phyloP scores from a whole-genome alignment of 352 stramenopile species.

The Phytophthora chlamydospora region DNA sequence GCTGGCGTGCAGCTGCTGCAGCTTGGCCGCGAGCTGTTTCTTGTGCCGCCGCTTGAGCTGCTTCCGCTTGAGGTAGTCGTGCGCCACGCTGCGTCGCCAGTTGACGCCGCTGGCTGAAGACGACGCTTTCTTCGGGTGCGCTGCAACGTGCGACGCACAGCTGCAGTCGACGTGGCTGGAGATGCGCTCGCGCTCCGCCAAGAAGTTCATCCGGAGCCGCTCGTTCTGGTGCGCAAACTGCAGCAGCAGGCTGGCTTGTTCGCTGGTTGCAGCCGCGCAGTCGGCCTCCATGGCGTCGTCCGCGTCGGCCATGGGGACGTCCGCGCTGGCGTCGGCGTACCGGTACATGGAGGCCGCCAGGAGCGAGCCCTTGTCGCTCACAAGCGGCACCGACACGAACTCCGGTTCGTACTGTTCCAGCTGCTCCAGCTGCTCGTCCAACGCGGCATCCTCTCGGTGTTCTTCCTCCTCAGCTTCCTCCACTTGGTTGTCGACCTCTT shows the following conservation, averaged over 20 bases:
- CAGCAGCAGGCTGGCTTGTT: constrained; percentile 48
- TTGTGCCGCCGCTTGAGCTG: constrained; percentile 78
- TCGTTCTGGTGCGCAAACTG: constrained; percentile 60
- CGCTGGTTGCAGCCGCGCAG: constrained; percentile 18
- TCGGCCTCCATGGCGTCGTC: constrained; percentile 22
- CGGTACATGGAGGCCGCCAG: constrained; percentile 54
- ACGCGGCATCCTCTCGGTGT: constrained; percentile 22
- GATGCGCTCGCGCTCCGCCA: constrained; percentile 49
- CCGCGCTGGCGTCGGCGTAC: constrained; percentile 22
- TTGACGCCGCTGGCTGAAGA: constrained; percentile 34
- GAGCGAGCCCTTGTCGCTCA: constrained; percentile 48
- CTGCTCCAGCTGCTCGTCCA: constrained; percentile 44
- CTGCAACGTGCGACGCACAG: constrained; percentile 25
- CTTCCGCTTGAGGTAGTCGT: constrained; percentile 66
- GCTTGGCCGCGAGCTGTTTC: constrained; percentile 59
- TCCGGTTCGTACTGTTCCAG: constrained; percentile 49
- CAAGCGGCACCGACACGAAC: constrained; percentile 43
- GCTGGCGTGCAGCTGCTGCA: constrained; percentile 54
- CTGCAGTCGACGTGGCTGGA: constrained; percentile 54
- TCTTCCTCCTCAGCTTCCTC: constrained; percentile 10
- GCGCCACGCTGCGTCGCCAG: constrained; percentile 58
- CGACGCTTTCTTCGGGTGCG: constrained; percentile 34
- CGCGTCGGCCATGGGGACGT: constrained; percentile 1
- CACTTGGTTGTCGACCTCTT: constrained; percentile 12
- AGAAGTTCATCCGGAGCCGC: constrained; percentile 56